Base-by-base conservation (phyloP, 495 filamentous ascomycete species). In the Podospora sp. region DNA sequence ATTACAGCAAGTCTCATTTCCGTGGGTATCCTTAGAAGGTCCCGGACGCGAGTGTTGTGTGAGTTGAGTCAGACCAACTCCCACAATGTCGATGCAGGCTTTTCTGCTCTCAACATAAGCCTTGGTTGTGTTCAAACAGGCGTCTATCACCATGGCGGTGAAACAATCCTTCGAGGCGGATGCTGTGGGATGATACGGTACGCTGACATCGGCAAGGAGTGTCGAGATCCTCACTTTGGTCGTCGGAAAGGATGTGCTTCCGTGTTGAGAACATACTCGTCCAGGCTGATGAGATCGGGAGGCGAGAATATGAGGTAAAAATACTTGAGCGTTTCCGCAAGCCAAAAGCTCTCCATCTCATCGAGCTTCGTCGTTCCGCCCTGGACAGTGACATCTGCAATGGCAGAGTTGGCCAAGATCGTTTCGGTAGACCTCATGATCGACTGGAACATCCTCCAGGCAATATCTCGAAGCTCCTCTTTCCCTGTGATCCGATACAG, bases 271-370 rank as follows among this genome's bases (percentile, higher is more conserved):
- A 96, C 89, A 56, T 90, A 85, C 16, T 91, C 81, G 68, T 91
- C 88, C 70, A 95, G 77, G 75, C 85, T 90, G 21, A 93, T 79
- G 49, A 88, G 69, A 62, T 86, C 82, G 0, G 91, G 89, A 36
- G 91, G 87, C n/a, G 85, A 89, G 71, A 94, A 96, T 55, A 93
- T 86, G 29, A 95, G 76, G 67, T 92, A 95, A 63, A 93, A 91
- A 62, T 78, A 83, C 73, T 83, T 82, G 27, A 82, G 73, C 27
- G 80, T 82, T 69, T 80, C 82, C 11, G 80, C 77, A 60, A 83
- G 62, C 76, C 80, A 84, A 55, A 84, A 84, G 58, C 78, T 81
- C 73, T 83, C 81, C 81, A 84, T 84, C 29, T 73, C 75, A 60
- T 85, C 80, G 0, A 65, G 62, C 66, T 80, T 76, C 21, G 35